These are phyloP conservation scores for Letharia columbiana DNA, from an alignment of 495 filamentous ascomycete genomes.

Conservation along the genomic window DNA sequence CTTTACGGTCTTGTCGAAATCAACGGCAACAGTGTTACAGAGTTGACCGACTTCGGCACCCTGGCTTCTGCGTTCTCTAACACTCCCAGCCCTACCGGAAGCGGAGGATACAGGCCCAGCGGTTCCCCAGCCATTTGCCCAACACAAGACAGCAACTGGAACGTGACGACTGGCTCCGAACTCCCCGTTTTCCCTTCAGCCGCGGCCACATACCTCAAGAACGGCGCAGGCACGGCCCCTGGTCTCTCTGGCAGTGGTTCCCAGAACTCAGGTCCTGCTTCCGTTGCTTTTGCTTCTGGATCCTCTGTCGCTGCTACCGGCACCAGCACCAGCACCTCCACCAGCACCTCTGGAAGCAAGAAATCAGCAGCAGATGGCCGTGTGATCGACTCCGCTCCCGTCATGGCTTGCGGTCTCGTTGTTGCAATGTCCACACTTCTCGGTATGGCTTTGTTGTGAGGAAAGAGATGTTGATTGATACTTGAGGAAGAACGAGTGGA, in stretches of 20 bases:
- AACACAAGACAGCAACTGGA: conserved; percentile 57
- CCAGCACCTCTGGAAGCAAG: conserved; percentile 25
- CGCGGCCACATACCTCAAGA: conserved; percentile 59
- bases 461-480: not conserved
- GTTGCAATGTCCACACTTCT: conserved; percentile 52
- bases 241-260: conserved; percentile 67
- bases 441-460: conserved; percentile 53
- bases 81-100: conserved; percentile 57
- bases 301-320: conserved; percentile 49
- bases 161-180: conserved; percentile 48
- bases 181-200: conserved; percentile 69
- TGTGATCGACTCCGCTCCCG: conserved; percentile 41
- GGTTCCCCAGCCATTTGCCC: conserved; percentile 64
- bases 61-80: conserved; percentile 57
- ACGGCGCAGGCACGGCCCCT: conserved; percentile 62
- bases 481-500: not conserved
- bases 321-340: conserved; percentile 22
- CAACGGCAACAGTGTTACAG: conserved; percentile 44
- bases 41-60: conserved; percentile 55
- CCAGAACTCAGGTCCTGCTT: conserved; percentile 56
- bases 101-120: conserved; percentile 67
- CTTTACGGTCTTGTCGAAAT: conserved; percentile 72
- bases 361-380: conserved; percentile 37
- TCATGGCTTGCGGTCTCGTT: conserved; percentile 44
- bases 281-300: conserved; percentile 52